A percentile compares a stretch with the other conserved stretches of the same genome.
phyloP scores from a whole-genome alignment of 805 yeast genomes.

The Torulaspora gathmanii region DNA sequence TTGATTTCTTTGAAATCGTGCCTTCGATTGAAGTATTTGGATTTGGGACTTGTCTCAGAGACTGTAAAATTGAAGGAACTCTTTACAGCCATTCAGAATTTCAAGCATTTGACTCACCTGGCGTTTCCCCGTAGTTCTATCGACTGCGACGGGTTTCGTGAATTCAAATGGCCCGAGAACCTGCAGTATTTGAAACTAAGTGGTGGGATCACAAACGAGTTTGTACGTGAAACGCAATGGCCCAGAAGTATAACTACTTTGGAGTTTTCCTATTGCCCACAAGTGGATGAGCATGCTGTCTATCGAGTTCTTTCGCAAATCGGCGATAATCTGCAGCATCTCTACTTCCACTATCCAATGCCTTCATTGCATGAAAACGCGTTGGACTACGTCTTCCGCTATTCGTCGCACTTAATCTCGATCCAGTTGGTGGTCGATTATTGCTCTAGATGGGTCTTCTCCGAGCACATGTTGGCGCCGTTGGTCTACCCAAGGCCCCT shows the following conservation, averaged over 20 bases:
- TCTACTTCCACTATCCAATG: conserved; percentile 82
- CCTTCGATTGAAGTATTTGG: conserved; percentile 55
- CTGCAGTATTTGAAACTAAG: conserved; percentile 68
- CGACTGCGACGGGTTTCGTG: conserved; percentile 49
- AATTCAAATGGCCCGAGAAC: conserved; percentile 69
- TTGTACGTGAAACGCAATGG: conserved; percentile 62
- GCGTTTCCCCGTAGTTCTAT: conserved; percentile 88
- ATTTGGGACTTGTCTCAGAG: conserved; percentile 82
- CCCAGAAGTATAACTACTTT: conserved; percentile 67
- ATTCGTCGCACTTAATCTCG: conserved; percentile 67
- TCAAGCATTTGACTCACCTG: conserved; percentile 61
- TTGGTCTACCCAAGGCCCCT: conserved; percentile 38
- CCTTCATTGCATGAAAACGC: conserved; percentile 68
- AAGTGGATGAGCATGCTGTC: conserved; percentile 59
- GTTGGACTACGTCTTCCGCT: conserved; percentile 64
- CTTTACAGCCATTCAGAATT: conserved; percentile 64
- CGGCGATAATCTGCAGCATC: conserved; percentile 59
- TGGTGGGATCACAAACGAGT: conserved; percentile 85
- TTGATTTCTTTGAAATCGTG: conserved; percentile 76
- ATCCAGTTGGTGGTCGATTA: conserved; percentile 79
- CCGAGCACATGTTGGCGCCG: conserved; percentile 42
- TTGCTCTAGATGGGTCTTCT: conserved; percentile 46
- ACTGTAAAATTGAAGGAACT: conserved; percentile 79
- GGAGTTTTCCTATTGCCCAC: conserved; percentile 86
- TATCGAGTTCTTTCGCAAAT: conserved; percentile 55